Conservation (phyloP, 139 green algal species). For the Chlamydomonas schloesseri region DNA sequence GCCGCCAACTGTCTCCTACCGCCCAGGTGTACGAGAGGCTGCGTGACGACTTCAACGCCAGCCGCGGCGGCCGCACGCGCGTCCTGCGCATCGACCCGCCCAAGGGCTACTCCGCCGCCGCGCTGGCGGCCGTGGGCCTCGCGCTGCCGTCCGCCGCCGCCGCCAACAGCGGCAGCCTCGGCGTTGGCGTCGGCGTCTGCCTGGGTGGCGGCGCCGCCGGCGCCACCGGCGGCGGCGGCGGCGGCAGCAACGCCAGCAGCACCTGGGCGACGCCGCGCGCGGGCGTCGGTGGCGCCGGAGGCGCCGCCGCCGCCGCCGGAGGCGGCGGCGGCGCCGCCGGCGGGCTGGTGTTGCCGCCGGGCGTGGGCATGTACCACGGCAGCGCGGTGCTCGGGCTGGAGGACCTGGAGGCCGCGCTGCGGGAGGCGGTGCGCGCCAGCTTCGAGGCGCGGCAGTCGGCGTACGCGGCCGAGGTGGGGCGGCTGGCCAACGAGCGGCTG, state of each 20-base stretch:
- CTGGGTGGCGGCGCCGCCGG: too few species aligned
- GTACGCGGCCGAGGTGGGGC: constrained; percentile 82
- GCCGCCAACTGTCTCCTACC: too few species aligned
- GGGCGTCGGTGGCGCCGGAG: too few species aligned
- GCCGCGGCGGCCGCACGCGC: constrained; percentile 16
- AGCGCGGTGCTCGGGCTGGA: constrained; percentile 61
- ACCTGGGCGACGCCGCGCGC: neutral
- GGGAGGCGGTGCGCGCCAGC: constrained; percentile 68
- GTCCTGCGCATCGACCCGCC: constrained; percentile 40
- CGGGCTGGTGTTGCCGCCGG: too few species aligned
- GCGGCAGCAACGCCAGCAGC: too few species aligned
- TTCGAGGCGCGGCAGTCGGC: constrained; percentile 84
- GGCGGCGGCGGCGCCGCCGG: neutral
- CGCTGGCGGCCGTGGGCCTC: neutral
- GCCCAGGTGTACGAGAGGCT: constrained; percentile 79
- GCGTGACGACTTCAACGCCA: constrained; percentile 72
- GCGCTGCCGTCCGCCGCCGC: neutral
- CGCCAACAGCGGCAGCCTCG: neutral
- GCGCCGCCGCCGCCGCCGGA: neutral
- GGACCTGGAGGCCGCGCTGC: constrained; percentile 73
- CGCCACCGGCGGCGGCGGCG: neutral
- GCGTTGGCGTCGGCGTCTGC: too few species aligned
- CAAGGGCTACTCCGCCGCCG: constrained; percentile 20
- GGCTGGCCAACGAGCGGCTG: constrained; percentile 74
- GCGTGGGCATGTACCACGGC: neutral